phyloP scores from a whole-genome alignment of 768 basidiomycete species.

The Panus rudis region DNA sequence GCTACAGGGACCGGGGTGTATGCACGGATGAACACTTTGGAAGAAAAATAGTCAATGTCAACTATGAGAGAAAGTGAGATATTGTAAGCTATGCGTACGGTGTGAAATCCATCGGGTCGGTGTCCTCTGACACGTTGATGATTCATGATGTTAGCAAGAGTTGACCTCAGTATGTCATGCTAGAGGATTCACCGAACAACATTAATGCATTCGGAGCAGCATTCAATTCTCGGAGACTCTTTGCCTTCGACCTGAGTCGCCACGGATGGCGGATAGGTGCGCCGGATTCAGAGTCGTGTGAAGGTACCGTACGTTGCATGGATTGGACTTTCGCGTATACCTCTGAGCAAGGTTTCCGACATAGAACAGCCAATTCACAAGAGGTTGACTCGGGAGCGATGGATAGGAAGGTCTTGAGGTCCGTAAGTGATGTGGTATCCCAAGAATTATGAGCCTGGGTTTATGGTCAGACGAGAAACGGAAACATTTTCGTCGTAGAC shows the following conservation, averaged over 20 bases:
- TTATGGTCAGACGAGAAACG: slow-evolving; percentile 1
- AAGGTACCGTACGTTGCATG: neutral
- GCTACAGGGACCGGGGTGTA: slow-evolving; percentile 51
- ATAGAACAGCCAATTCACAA: slow-evolving; percentile 50
- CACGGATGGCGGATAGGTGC: neutral
- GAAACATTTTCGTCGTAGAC: no score
- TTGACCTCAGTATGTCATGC: neutral
- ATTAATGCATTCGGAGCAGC: neutral
- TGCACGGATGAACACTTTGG: slow-evolving; percentile 43
- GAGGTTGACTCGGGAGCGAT: slow-evolving; percentile 38
- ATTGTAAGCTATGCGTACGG: neutral
- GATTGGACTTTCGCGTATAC: no score
- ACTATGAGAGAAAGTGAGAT: neutral
- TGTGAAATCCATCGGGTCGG: neutral
- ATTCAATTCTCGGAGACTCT: neutral
- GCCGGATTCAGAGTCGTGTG: neutral
- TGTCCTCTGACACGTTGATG: neutral
- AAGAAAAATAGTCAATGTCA: neutral
- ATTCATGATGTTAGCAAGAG: neutral
- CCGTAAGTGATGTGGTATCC: slow-evolving; percentile 27
- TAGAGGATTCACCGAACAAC: neutral
- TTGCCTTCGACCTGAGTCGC: neutral
- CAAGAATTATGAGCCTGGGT: slow-evolving; percentile 6
- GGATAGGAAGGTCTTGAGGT: slow-evolving; percentile 33
- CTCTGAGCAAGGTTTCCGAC: slow-evolving; percentile 54